phyloP scores from a whole-genome alignment of 495 filamentous ascomycete genomes.

The Lasiosphaeria hispida region DNA sequence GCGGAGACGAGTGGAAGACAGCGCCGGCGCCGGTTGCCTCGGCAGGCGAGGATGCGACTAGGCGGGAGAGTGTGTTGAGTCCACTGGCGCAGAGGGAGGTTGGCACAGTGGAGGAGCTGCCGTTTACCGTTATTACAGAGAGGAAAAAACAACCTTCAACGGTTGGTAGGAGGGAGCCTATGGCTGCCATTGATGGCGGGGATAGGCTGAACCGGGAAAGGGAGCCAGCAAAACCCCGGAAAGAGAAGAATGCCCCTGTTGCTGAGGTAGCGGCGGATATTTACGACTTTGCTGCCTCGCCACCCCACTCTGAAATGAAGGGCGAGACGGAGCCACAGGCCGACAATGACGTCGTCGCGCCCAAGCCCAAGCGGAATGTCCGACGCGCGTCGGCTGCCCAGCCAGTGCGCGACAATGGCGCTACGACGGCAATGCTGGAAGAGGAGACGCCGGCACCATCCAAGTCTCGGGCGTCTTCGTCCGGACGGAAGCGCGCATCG shows the following conservation, averaged over 20 bases:
- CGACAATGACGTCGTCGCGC: not conserved
- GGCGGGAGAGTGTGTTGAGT: conserved; percentile 8
- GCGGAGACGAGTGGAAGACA: not conserved
- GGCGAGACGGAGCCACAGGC: not conserved
- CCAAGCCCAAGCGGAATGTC: conserved; percentile 1
- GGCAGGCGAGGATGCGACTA: not conserved
- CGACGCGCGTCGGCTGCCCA: conserved; percentile 12
- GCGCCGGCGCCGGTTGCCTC: not conserved
- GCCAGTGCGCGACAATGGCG: conserved; percentile 5
- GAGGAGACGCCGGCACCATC: too few relatives aligned
- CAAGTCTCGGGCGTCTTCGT: not conserved
- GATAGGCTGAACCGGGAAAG: not conserved
- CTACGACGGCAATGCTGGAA: not conserved
- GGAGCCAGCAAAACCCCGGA: not conserved
- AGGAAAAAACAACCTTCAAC: conserved; percentile 30
- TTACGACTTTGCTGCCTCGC: conserved; percentile 39
- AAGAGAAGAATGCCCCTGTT: not conserved
- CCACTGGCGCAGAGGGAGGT: conserved; percentile 20
- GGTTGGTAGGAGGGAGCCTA: conserved; percentile 22
- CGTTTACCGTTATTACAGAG: conserved; percentile 31
- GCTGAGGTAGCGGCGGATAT: conserved; percentile 19
- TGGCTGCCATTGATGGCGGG: not conserved
- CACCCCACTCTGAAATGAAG: conserved; percentile 11
- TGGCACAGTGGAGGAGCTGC: conserved; percentile 11
- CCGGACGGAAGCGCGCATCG: conserved; percentile 37